Percentiles rank a stretch among this genome's conserved stretches.
phyloP scores from a whole-genome alignment of 2,329 filamentous ascomycete genomes.

The Hymenoscyphus scutula region DNA sequence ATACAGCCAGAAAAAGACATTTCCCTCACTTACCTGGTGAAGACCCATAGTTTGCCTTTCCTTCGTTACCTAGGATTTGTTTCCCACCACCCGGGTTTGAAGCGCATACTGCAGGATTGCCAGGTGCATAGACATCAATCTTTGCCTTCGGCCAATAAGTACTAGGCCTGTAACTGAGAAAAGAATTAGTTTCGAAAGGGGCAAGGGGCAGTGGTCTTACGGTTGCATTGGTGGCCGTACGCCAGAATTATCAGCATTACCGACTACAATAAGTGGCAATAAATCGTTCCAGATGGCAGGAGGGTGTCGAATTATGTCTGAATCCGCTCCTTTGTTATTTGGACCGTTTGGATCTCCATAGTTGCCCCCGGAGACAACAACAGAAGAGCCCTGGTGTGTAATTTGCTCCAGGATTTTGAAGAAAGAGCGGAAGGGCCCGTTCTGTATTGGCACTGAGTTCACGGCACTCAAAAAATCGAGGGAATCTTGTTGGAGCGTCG shows the following conservation, averaged over 20 bases:
- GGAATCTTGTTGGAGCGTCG: neutral
- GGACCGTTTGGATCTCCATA: neutral
- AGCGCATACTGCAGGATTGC: neutral
- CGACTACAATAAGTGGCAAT: neutral
- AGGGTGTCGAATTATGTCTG: neutral
- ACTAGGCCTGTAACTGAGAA: neutral
- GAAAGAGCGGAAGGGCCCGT: neutral
- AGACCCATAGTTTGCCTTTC: neutral
- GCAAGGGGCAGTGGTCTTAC: neutral
- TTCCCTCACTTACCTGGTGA: neutral
- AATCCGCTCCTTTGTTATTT: neutral
- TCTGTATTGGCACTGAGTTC: neutral
- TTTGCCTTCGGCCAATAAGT: conserved; percentile 1
- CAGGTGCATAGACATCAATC: conserved; percentile 1
- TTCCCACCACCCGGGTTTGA: no score
- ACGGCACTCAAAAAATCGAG: neutral
- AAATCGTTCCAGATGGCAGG: neutral
- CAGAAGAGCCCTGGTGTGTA: neutral
- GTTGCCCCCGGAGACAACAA: neutral
- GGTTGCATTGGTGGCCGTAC: neutral
- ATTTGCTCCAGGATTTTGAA: neutral
- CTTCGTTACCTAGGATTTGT: neutral
- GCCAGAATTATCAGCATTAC: neutral
- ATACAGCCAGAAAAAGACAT: no score
- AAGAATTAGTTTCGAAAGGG: neutral